Evolutionary conservation across 2,329 filamentous ascomycete genomes (phyloP).

Genomic region (Aspergillus unguis): DNA sequence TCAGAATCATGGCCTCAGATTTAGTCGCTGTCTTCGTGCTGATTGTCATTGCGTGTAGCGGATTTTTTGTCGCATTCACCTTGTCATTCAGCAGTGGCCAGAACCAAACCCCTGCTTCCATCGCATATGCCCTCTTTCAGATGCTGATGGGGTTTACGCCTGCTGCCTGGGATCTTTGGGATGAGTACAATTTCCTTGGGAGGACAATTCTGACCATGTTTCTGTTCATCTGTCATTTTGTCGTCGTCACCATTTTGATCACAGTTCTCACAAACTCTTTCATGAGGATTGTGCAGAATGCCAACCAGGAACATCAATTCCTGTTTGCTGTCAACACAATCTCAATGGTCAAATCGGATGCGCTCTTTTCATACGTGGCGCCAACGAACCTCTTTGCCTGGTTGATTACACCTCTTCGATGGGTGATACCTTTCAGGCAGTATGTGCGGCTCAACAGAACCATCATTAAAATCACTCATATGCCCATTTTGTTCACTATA

Average conservation of each 20-base stretch:
- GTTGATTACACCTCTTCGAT: conserved; percentile 79
- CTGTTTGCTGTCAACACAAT: conserved; percentile 96
- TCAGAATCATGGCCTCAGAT: conserved; percentile 90
- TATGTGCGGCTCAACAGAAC: conserved; percentile 87
- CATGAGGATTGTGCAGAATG: conserved; percentile 90
- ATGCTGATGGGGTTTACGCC: conserved; percentile 95
- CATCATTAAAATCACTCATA: conserved; percentile 86
- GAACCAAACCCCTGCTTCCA: conserved; percentile 64
- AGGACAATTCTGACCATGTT: conserved; percentile 74
- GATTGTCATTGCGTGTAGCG: conserved; percentile 83
- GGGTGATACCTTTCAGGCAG: conserved; percentile 70
- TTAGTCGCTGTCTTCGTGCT: conserved; percentile 79
- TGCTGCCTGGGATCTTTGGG: conserved; percentile 88
- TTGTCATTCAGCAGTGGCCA: conserved; percentile 65
- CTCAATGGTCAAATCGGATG: conserved; percentile 97
- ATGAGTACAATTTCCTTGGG: conserved; percentile 74
- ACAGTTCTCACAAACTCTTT: conserved; percentile 96
- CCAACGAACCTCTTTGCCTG: conserved; percentile 90
- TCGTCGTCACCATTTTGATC: conserved; percentile 90
- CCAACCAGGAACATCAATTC: conserved; percentile 87
- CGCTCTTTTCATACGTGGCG: conserved; percentile 88
- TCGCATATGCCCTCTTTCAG: conserved; percentile 91
- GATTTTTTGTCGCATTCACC: conserved; percentile 93
- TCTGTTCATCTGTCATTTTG: conserved; percentile 90
- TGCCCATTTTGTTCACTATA: conserved; percentile 81